Evolutionary conservation across 169 alveolate genomes (phyloP), one percentile per base, ranked within the genome.

Genomic region (Plasmodium billcollinsi): DNA sequence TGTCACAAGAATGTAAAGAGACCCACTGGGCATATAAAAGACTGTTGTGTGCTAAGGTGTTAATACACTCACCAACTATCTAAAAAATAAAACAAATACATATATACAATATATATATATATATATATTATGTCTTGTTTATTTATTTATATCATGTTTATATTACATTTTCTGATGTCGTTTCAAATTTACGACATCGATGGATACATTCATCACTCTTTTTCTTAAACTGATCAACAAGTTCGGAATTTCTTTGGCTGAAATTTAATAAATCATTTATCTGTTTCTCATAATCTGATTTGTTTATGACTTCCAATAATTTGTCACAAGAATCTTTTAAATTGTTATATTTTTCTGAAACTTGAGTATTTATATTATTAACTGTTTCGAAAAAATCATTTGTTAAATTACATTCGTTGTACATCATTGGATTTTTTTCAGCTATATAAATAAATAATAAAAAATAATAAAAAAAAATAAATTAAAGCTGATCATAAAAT

Each of bases 191-290:
- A 39, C 88, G 86, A 58, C 92, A 86, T 47, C 66, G 65, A 1
- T 88, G 86, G 62, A 86, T 86, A 29, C 92, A 86, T n/a, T 86
- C 92, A 52, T 86, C 92, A 49, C 92, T 86, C 24, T 86, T 49
- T 65, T 62, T 59, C 29, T 73, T 72, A 65, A 86, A 86, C 47
- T 86, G 15, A 24, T 86, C 88, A 18, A 86, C 73, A 26, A 72
- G 71, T 11, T 47, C 76, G 5, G 92, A 86, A 63, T 86, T 86
- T 2, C 26, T 61, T 1, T 86, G 71, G 24, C 75, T 70, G 18
- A 71, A 33, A 12, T 65, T 8, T 49, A 86, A 21, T 66, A 86
- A 33, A 47, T 50, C 33, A 15, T 61, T 56, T 45, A 86, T 86
- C 47, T 75, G 43, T 4, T 86, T 56, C 56, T 86, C 92, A 65